Evolutionary conservation across 78 protist genomes (phyloP), one percentile per base, ranked within the genome.

Genomic region (Bigelowiella natans): DNA sequence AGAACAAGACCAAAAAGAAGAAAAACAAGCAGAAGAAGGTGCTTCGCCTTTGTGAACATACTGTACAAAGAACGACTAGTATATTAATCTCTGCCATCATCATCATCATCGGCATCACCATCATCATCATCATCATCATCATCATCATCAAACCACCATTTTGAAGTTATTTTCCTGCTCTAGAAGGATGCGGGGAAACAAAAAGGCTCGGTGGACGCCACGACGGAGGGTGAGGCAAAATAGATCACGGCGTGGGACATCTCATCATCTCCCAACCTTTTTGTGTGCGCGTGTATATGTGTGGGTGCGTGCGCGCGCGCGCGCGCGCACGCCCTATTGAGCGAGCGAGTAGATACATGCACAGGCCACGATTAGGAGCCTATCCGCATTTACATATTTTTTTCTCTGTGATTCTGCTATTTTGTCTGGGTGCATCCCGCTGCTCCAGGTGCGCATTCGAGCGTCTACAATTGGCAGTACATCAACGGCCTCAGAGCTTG

Each of bases 391-490:
- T 26, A 51, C 18, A 51, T 51, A 26, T 26, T 51, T 7, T 51
- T 26, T 51, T 51, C 18, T 26, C 73, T 7, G 7, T 26, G 7
- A 51, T 51, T 26, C 18, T 7, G 73, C 7, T 51, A 51, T 51
- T 26, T 26, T 51, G 18, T 88, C 39, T 29, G 82, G 30, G 39
- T 1, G 18, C 37, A 38, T 7, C 31, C 7, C 89, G 89, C 0
- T 30, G 0, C 89, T 51, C 34, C 73, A 51, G 73, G 34, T 7
- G 2, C 30, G 63, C 3, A 31, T 86, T 37, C 38, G 34, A 31
- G 39, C 1, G 94, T 96, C 51, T 96, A 95, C 96, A 95, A 92
- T 92, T 97, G 98, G 98, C 96, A 90, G 92, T 95, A 40, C 83
- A 36, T 96, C 39, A 94, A 93, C 90, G 39, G 94, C 38, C 40